Evolutionary conservation across 345 rosid species (phyloP), one percentile per base, ranked within the genome.

Genomic region (Excoecaria agallocha): DNA sequence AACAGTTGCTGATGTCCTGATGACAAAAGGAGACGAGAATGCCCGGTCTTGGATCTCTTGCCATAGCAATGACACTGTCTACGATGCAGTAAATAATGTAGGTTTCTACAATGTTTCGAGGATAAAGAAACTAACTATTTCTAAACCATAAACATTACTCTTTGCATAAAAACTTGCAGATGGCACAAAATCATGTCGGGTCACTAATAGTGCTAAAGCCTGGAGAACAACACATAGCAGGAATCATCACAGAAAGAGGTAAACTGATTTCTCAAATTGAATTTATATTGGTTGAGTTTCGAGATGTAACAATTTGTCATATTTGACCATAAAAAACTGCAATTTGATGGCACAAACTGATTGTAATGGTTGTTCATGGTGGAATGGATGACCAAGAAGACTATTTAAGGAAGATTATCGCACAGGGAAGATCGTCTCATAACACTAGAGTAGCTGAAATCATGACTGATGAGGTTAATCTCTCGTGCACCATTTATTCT

Each of bases 181-280:
- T 94, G 97, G 94, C 98, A 16, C 74, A 83, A 65, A 88, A 90
- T 77, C 88, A 94, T 65, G 87, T 94, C 38, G 98, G 98, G 76
- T 94, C 98, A 19, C 66, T 92, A 76, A 90, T 90, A 15, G 97
- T 94, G n/a, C 86, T 92, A 70, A 90, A 86, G 85, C 93, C 96
- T 15, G 97, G 94, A 71, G 86, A 89, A 37, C 78, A 86, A 66
- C 89, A 78, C 35, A 84, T 92, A 52, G 97, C 96, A 50, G 98
- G 97, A 75, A 94, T 94, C 79, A 77, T 92, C 71, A 94, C 97
- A 59, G 96, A 92, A 82, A 90, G 97, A 86, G 97, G 97, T 91
- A 81, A 71, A 58, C 38, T 38, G 11, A 20, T 25, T 12, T 43
- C 19, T 52, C 59, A 19, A 48, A 57, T 17, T 39, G 8, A 24